Base-by-base conservation (phyloP, 257 asterid species). In the Petunia axillaris region DNA sequence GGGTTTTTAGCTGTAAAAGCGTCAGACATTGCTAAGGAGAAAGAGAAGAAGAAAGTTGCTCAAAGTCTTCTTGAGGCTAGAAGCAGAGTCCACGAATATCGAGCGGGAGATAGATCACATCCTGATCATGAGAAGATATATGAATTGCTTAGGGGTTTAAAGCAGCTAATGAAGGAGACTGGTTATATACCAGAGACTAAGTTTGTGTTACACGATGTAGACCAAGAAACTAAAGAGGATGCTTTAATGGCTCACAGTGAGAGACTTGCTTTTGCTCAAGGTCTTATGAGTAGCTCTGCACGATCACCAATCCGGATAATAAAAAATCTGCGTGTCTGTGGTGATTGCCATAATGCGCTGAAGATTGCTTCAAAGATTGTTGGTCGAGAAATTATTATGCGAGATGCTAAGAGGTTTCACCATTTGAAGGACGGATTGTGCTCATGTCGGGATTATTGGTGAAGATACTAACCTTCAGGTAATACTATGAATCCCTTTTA, bases 171-270 rank as follows among this genome's bases (percentile, higher is more conserved):
- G 96, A 91, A 91, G 79, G 98, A 93, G 80, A 86, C 71, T 2
- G 98, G 98, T 79, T 94, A 94, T 79, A 64, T 91, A 3, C 91
- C 98, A 2, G 97, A 94, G 70, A 75, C 85, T 11, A 94, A 85
- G 79, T 90, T 87, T 55, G 98, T 94, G 90, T 94, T 94, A 62
- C 98, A 94, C 84, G 98, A 94, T 80, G 89, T 94, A 5, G 98
- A 93, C 79, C 93, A 78, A 38, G 98, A 94, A 83, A 83, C 88
- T 9, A 94, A 93, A 82, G 98, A 94, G 87, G 98, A 94, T 73
- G 96, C 96, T 71, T 91, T 93, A 36, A 86, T 94, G 91, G 91
- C 92, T 57, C 98, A 91, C 64, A 94, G 98, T 35, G 98, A 91
- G 89, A 87, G 97, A 71, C 97, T 91, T 71, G 98, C 98, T 11